phyloP scores from a whole-genome alignment of 176 grass and related monocot species.

The Thalia dealbata region DNA sequence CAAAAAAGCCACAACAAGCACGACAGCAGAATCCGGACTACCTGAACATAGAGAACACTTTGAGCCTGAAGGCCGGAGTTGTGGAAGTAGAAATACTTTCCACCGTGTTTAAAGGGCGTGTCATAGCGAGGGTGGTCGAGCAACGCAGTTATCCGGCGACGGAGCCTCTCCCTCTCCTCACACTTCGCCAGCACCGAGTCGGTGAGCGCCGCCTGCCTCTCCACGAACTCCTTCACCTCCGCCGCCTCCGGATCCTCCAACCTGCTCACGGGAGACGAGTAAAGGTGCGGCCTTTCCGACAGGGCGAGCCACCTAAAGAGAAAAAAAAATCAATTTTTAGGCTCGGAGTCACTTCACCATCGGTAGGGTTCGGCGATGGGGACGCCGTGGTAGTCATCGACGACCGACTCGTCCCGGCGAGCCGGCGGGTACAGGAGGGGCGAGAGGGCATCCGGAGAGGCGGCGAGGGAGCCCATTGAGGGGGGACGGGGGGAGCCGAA shows the following conservation, averaged over 20 bases:
- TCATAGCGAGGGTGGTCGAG: slow-evolving; percentile 70
- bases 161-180: slow-evolving; percentile 47
- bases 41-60: slow-evolving; percentile 82
- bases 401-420: slow-evolving; percentile 49
- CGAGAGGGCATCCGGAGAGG: slow-evolving; percentile 3
- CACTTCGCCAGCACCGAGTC: slow-evolving; percentile 51
- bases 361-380: slow-evolving; percentile 66
- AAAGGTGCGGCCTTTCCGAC: neutral
- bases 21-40: neutral
- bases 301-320: neutral
- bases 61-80: slow-evolving; percentile 85
- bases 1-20: neutral
- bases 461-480: slow-evolving; percentile 48
- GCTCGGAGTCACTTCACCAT: slow-evolving; percentile 35
- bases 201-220: slow-evolving; percentile 46
- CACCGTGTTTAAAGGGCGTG: slow-evolving; percentile 61
- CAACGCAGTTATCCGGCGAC: slow-evolving; percentile 36
- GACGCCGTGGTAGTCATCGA: slow-evolving; percentile 57
- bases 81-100: slow-evolving; percentile 82
- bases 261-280: slow-evolving; percentile 19
- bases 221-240: slow-evolving; percentile 82
- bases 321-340: neutral
- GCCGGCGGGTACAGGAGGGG: slow-evolving; percentile 45
- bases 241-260: slow-evolving; percentile 85
- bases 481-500: neutral